A percentile compares a stretch with the other conserved stretches of the same genome.
These are phyloP conservation scores for Fallopia convolvulus DNA, from an alignment of 148 eudicot species.

Conservation along the genomic window DNA sequence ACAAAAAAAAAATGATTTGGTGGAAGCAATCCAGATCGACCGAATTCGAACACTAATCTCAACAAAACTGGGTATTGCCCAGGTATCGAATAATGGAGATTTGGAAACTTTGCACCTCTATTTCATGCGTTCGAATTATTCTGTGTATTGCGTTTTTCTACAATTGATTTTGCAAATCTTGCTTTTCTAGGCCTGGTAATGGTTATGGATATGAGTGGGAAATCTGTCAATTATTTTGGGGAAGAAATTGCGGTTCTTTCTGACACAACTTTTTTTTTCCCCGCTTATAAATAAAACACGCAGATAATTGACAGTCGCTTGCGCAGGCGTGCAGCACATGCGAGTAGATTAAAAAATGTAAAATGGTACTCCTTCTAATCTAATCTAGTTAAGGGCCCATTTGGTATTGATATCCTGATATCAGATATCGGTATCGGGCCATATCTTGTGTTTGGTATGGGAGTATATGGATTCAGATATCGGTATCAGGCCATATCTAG, in stretches of 20 bases:
- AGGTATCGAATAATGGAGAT: background rate
- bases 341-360: background rate
- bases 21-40: constrained; percentile 4
- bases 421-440: too few relatives aligned
- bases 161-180: background rate
- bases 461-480: too few relatives aligned
- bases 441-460: too few relatives aligned
- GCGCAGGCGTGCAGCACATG: background rate
- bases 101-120: background rate
- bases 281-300: background rate
- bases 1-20: background rate
- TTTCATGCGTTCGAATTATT: background rate
- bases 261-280: background rate
- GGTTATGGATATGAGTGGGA: background rate
- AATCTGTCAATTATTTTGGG: background rate
- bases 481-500: too few relatives aligned
- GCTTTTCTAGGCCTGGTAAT: background rate
- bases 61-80: background rate
- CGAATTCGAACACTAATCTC: background rate
- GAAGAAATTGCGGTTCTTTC: background rate
- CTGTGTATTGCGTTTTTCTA: background rate
- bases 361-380: too few relatives aligned
- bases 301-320: background rate
- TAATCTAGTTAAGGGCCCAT: too few relatives aligned
- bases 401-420: too few relatives aligned